Evolutionary conservation across 352 stramenopile species (phyloP), one percentile per base, ranked within the genome.

Genomic region (Elongisporangium undulatum): DNA sequence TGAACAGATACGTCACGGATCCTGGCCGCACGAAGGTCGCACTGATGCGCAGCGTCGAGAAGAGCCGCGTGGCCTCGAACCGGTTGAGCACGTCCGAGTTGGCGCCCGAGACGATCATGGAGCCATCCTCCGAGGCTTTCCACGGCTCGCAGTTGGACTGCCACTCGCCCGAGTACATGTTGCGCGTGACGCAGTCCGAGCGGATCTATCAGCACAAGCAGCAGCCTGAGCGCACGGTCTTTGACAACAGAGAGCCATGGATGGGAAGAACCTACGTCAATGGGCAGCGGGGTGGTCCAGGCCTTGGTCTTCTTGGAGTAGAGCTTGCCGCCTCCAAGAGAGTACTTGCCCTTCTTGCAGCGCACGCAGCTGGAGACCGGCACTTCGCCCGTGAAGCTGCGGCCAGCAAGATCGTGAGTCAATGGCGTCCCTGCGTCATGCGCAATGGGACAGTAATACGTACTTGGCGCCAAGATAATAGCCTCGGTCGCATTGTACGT

Each of bases 391-490:
- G 82, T 80, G 62, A 91, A 91, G 50, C 84, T 94, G 61, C 23
- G 13, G 17, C 54, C 51, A 39, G 1, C 52, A 38, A 24, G 19
- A 3, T 3, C 50, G 3, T 59, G n/a, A 65, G 19, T 22, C 23
- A 22, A 7, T 15, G 23, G 45, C 48, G 51, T 29, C 58, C 20
- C 22, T 23, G 23, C 19, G 17, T 24, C 51, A 63, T 41, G 3
- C 19, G 49, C 48, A 10, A 41, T 3, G 39, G 5, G 63, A 22
- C 8, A 4, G 41, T 15, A 20, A 34, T 9, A 79, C 79, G 55
- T 74, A 92, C 82, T 94, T 92, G 63, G 78, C 82, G 17, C 82
- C 85, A 9, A 94, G 79, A 51, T 84, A 89, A 49, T 71, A 89
- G 29, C 85, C 85, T 2, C 73, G 77, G 17, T 85, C 79, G 59